A percentile compares a stretch with the other conserved stretches of the same genome.
These are phyloP conservation scores for Aspergillus cejpii DNA, from an alignment of 2,329 filamentous ascomycete genomes.

Conservation along the genomic window DNA sequence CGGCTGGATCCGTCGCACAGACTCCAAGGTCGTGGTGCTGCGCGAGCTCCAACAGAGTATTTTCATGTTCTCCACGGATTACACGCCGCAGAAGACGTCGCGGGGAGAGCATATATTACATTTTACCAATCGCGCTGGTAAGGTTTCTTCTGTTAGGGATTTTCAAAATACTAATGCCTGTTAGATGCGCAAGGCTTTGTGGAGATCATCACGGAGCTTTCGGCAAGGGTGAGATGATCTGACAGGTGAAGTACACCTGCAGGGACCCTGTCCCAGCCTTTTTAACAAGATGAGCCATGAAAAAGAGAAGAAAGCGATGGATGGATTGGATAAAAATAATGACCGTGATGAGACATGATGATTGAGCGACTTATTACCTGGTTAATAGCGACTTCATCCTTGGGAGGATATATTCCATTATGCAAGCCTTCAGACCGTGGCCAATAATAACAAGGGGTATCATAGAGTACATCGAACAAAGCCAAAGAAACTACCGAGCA, in stretches of 20 bases:
- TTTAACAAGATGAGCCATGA: too few species aligned
- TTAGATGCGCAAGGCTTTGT: slow-evolving; percentile 38
- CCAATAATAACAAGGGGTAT: slow-evolving; percentile 7
- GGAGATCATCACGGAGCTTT: slow-evolving; percentile 28
- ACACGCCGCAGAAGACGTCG: slow-evolving; percentile 36
- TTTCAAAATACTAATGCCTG: slow-evolving; percentile 1
- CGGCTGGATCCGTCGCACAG: slow-evolving; percentile 44
- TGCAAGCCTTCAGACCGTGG: too few species aligned
- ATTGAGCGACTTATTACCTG: neutral
- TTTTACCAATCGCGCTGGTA: slow-evolving; percentile 33
- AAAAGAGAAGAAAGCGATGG: neutral
- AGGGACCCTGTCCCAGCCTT: too few species aligned
- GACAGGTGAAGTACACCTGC: too few species aligned
- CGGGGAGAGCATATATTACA: slow-evolving; percentile 37
- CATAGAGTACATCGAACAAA: slow-evolving; percentile 5
- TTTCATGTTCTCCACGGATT: slow-evolving; percentile 45
- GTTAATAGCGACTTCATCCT: neutral
- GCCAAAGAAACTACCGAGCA: neutral
- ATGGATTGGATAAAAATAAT: neutral
- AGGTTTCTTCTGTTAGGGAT: slow-evolving; percentile 5
- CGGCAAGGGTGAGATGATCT: neutral
- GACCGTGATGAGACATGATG: neutral
- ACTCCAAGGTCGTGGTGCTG: slow-evolving; percentile 42
- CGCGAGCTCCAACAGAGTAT: slow-evolving; percentile 48
- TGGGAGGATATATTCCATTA: neutral